Evolutionary conservation across 805 yeast species (phyloP), one percentile per base, ranked within the genome.

Genomic region (Ogataea nitratoaversa): DNA sequence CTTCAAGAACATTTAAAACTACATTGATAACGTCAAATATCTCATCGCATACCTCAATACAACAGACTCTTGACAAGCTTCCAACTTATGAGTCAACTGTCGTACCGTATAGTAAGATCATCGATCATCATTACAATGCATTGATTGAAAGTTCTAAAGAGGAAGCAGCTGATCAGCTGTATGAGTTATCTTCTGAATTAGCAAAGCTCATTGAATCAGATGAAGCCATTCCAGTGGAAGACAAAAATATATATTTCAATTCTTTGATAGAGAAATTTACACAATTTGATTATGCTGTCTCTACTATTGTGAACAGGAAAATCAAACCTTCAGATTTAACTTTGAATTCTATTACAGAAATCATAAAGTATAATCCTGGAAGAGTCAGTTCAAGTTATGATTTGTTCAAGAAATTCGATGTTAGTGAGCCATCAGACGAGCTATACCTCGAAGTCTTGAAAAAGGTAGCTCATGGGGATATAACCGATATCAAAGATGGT

Each of bases 361-460:
- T 60, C 2, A 49, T 65, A n/a, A 52, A 49, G 42, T 46, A 59
- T 28, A 65, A 65, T 44, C 67, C 70, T 1, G 68, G 67, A 8
- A 52, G 70, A 41, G 65, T 63, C 14, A 47, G 46, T 27, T 48
- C 64, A 11, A 55, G 59, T 31, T 64, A 58, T 57, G 66, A 62
- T 36, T 25, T 64, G 12, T 63, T 40, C 34, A 40, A 51, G 8
- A 38, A 44, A 13, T 41, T 19, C 13, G 20, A 27, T 13, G 31
- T 30, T 13, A 9, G 20, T 4, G 25, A 34, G 6, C 16, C 34
- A 5, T 38, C 36, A 8, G 53, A 52, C 30, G 27, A 31, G 12
- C 16, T 43, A 16, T 29, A 41, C 6, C 28, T 38, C 13, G 46
- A 47, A n/a, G 46, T 52, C 5, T 34, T 56, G 29, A 41, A 47